Evolutionary conservation across 2,329 filamentous ascomycete species (phyloP).

Genomic region (Graphilbum ipis-grandicollis): DNA sequence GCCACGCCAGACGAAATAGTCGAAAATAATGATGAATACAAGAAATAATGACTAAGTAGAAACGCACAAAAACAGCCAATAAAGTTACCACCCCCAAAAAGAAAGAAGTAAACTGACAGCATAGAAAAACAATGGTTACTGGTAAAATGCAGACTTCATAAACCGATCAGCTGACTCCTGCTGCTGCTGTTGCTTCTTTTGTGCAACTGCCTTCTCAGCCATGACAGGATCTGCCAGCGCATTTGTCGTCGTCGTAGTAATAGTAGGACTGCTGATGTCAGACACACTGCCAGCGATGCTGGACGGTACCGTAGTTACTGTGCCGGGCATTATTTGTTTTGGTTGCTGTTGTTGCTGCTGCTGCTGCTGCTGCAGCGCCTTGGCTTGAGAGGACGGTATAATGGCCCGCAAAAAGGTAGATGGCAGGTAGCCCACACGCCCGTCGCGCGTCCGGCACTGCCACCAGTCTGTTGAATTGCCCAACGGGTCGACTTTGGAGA

Average conservation of each 20-base stretch:
- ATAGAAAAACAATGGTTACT: slow-evolving; percentile 15
- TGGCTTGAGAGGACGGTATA: slow-evolving; percentile 24
- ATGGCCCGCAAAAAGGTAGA: slow-evolving; percentile 75
- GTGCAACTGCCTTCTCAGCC: slow-evolving; percentile 9
- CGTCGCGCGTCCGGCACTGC: slow-evolving; percentile 81
- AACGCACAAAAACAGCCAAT: too few relatives aligned
- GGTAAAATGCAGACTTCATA: slow-evolving; percentile 42
- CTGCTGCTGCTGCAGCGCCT: slow-evolving; percentile 1
- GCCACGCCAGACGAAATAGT: too few relatives aligned
- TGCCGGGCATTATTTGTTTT: too few relatives aligned
- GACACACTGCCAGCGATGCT: slow-evolving; percentile 33
- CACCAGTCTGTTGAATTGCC: slow-evolving; percentile 94
- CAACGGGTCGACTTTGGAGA: slow-evolving; percentile 81
- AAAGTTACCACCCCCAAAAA: too few relatives aligned
- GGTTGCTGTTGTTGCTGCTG: too few relatives aligned
- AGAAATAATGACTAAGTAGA: too few relatives aligned
- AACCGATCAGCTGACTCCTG: slow-evolving; percentile 29
- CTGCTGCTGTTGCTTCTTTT: slow-evolving; percentile 2
- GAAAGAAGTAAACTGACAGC: background rate
- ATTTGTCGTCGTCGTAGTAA: slow-evolving; percentile 11
- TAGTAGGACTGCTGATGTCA: slow-evolving; percentile 26
- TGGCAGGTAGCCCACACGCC: slow-evolving; percentile 80
- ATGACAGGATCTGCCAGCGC: slow-evolving; percentile 5
- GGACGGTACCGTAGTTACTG: slow-evolving; percentile 7
- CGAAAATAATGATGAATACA: too few relatives aligned